phyloP scores from a whole-genome alignment of 768 basidiomycete species.

The Kwoniella europaea region DNA sequence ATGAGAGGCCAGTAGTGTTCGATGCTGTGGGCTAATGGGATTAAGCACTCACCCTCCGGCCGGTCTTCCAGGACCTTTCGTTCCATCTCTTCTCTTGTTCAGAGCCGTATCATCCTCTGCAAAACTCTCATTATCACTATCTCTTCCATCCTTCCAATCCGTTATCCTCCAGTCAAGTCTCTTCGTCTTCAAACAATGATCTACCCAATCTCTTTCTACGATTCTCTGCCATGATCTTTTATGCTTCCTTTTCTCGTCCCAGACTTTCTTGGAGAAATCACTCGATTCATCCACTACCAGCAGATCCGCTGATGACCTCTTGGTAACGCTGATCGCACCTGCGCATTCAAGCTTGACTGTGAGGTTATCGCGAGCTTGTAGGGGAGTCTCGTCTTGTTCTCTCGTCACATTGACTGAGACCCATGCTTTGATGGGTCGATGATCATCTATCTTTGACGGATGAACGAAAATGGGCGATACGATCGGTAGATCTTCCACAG shows the following conservation, averaged over 20 bases:
- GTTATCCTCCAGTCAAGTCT: conserved; percentile 31
- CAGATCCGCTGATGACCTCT: conserved; percentile 39
- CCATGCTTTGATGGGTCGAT: conserved; percentile 40
- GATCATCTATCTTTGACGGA: conserved; percentile 14
- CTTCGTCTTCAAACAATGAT: conserved; percentile 27
- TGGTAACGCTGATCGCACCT: conserved; percentile 38
- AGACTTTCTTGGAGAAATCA: conserved; percentile 30
- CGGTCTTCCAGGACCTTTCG: conserved; percentile 46
- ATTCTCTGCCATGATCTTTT: conserved; percentile 37
- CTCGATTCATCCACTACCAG: conserved; percentile 36
- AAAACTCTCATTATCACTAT: conserved; percentile 30
- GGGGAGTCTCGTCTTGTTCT: conserved; percentile 22
- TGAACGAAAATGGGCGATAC: conserved; percentile 30
- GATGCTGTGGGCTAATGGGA: neutral
- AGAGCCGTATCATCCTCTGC: conserved; percentile 32
- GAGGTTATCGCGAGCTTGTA: conserved; percentile 24
- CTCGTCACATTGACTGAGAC: conserved; percentile 41
- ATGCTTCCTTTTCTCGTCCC: conserved; percentile 29
- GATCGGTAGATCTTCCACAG: conserved; percentile 1
- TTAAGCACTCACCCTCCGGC: conserved; percentile 44
- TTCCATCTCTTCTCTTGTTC: neutral
- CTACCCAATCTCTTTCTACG: conserved; percentile 51
- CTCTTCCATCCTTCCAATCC: neutral
- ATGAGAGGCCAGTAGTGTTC: neutral
- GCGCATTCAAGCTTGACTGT: conserved; percentile 19